Base-by-base conservation (phyloP, 1,284 basidiomycete species). In the Trametes polyzona region DNA sequence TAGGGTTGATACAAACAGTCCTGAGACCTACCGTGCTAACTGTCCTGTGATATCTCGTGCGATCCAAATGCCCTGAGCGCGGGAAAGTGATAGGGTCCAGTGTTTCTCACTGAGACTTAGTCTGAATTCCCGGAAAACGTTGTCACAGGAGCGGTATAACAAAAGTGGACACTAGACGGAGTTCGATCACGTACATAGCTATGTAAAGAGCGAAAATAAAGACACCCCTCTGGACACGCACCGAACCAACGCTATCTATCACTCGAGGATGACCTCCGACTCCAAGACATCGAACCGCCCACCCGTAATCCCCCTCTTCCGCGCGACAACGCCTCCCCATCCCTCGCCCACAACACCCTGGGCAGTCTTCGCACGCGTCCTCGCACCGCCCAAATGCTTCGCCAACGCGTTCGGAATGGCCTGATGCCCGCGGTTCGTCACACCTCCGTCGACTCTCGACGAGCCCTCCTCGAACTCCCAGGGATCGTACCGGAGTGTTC, bases 391-490 rank as follows among this genome's bases (percentile, higher is more conserved):
- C 30, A 8, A n/a, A 11, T 32, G 52, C 44, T 27, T 54, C 29
- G 29, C 21, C 9, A 33, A 30, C 23, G 7, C 30, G 21, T 19
- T 16, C 37, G 52, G 52, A 9, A 21, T 35, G 21, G 37, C 14
- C 36, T 54, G 52, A 17, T 47, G 46, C n/a, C 52, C 37, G 21
- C 39, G 29, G 29, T 42, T 41, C 5, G 39, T 11, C 23, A 36
- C 17, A 4, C 10, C 37, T 6, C 33, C 10, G 37, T 41, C 30
- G 4, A 17, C 37, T 6, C 16, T 26, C 17, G 52, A 14, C 44
- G n/a, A n/a, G n/a, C 8, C 7, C n/a, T n/a, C 14, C 36, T 53
- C 52, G 43, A 46, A 33, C 17, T 24, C 43, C 52, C 52, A 40
- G 1, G 52, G 27, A 44, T 40, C 52, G 16, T 40, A 33, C 21